Conservation (phyloP, 164 flowering plant species). For the Paratinospora sagittata region DNA sequence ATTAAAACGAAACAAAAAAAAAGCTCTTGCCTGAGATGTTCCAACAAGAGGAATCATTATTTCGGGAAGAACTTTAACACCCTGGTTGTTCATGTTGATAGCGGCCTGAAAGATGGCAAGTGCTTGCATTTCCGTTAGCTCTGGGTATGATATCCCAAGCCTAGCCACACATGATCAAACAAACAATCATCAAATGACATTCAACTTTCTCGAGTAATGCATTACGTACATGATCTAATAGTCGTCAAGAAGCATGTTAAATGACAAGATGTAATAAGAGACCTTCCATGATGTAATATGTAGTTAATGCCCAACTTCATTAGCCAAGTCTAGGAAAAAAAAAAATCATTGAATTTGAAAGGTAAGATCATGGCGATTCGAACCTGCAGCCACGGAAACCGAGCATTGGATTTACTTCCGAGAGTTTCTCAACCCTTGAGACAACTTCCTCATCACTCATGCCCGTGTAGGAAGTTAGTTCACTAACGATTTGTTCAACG, state of each 20-base stretch:
- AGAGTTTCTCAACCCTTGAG: no score
- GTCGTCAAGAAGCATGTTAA: no score
- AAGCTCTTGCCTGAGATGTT: slow-evolving; percentile 86
- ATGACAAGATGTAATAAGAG: background rate
- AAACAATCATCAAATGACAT: background rate
- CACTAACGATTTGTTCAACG: slow-evolving; percentile 67
- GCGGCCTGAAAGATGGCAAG: slow-evolving; percentile 96
- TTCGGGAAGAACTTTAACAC: no score
- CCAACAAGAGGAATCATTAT: slow-evolving; percentile 99
- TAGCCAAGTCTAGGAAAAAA: background rate
- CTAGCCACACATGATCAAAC: slow-evolving; percentile 33
- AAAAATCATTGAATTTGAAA: no score
- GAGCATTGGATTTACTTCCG: slow-evolving; percentile 99
- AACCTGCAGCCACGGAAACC: slow-evolving; percentile 99
- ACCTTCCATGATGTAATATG: slow-evolving; percentile 1
- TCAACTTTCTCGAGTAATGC: no score
- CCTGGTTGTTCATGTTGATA: slow-evolving; percentile 62
- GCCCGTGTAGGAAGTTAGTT: slow-evolving; percentile 70
- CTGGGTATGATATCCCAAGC: no score
- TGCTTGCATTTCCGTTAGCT: slow-evolving; percentile 95
- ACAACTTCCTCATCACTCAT: slow-evolving; percentile 81
- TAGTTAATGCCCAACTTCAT: background rate
- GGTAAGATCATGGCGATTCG: background rate
- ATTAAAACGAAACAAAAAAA: background rate
- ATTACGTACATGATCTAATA: no score